Evolutionary conservation across 148 eudicot species (phyloP), one percentile per base, ranked within the genome.

Genomic region (Salicornia ramosissima): DNA sequence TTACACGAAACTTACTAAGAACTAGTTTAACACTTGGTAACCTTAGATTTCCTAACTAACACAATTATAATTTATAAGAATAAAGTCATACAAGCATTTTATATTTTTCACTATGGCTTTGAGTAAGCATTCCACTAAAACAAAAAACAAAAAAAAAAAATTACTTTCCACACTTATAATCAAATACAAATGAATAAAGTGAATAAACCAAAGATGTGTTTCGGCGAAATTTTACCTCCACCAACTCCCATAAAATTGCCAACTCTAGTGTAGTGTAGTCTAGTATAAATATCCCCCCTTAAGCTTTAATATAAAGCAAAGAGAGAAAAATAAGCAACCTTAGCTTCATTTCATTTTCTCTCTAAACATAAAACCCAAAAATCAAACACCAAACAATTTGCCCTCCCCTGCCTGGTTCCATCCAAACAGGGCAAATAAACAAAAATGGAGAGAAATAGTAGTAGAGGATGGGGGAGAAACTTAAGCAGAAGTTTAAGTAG

Each of bases 401-500:
- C 4, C 40, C 40, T 29, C 61, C 43, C 57, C 43, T 53, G 31
- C 53, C 33, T 53, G 4, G 1, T 26, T 39, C 30, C 68, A 14
- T 65, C 68, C 36, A 65, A 65, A 16, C 68, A 29, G 52, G 67
- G 34, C 53, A 65, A 5, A 36, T 45, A 65, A 65, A 1, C 49
- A 64, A 43, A 64, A 28, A 68, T 64, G 66, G 74, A 73, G 59
- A 12, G 66, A 26, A 13, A 71, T 46, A 69, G 75, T 11, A 54
- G 72, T 6, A 70, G 71, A 39, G 81, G 81, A 34, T 60, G 83
- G 69, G 86, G 82, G 25, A 63, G 86, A 29, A 86, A 72, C 45
- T 33, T 71, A 18, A 87, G 88, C 30, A 68, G 84, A 29, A 86
- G 71, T 47, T 40, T 71, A 5, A 87, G 88, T 34, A 65, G 82